These are phyloP conservation scores for Scheffersomyces lignosus DNA, from an alignment of 805 yeast genomes.

Conservation along the genomic window DNA sequence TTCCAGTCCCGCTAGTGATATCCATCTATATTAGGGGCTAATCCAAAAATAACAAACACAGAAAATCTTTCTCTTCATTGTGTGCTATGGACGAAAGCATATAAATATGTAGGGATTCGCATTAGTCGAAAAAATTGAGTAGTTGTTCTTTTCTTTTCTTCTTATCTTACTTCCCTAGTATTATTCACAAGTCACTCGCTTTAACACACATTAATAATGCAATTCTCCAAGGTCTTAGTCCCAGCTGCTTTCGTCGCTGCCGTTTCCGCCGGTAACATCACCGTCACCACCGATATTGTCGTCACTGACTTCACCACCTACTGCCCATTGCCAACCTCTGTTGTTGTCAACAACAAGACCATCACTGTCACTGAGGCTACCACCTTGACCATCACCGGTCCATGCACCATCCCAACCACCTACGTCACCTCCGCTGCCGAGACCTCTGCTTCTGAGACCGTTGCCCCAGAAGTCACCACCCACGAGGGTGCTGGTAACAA, in stretches of 20 bases:
- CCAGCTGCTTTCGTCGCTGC: conserved; percentile 45
- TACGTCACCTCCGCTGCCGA: conserved; percentile 22
- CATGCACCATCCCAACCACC: conserved; percentile 69
- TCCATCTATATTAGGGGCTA: too few species aligned
- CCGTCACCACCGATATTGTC: conserved; percentile 53
- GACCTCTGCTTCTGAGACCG: conserved; percentile 13
- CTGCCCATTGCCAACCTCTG: conserved; percentile 75
- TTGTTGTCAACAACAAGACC: conserved; percentile 65
- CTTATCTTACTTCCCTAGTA: conserved; percentile 1
- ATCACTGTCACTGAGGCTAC: conserved; percentile 77
- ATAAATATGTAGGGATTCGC: too few species aligned
- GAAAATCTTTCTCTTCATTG: too few species aligned
- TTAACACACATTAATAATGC: conserved; percentile 24
- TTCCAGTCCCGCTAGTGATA: too few species aligned
- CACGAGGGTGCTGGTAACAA: conserved; percentile 35
- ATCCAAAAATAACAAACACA: too few species aligned
- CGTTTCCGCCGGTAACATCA: conserved; percentile 47
- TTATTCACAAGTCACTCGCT: conserved; percentile 19
- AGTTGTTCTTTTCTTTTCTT: background rate
- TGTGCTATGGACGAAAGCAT: too few species aligned
- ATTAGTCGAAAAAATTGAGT: background rate
- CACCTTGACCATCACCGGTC: conserved; percentile 83
- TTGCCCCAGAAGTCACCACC: conserved; percentile 22
- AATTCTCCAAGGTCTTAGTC: conserved; percentile 35
- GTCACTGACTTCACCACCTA: conserved; percentile 76